Evolutionary conservation across 805 yeast species (phyloP).

Genomic region (Wickerhamomyces strasburgensis): DNA sequence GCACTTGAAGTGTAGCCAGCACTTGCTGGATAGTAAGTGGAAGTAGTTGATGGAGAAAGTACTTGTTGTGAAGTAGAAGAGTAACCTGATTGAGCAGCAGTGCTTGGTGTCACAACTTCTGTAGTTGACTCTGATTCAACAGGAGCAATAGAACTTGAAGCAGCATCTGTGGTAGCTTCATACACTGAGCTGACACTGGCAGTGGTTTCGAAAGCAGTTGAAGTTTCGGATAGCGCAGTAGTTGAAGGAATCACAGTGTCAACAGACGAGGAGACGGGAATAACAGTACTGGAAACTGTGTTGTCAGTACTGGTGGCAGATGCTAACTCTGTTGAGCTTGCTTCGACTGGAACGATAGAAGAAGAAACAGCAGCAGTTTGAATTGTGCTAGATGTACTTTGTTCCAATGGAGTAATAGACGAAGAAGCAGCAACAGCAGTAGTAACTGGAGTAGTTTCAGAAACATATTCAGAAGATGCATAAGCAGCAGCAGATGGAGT

Average conservation of each 20-base stretch:
- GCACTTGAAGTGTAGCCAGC: not conserved
- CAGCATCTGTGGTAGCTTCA: constrained; percentile 1
- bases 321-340: not conserved
- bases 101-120: not conserved
- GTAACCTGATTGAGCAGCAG: not conserved
- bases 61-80: not conserved
- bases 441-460: constrained; percentile 1
- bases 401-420: not conserved
- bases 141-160: constrained; percentile 2
- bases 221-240: too few relatives aligned
- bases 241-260: too few relatives aligned
- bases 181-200: not conserved
- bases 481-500: too few relatives aligned
- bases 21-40: not conserved
- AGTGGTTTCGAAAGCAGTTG: not conserved
- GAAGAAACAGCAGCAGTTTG: not conserved
- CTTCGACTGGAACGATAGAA: not conserved
- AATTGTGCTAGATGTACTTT: not conserved
- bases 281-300: too few relatives aligned
- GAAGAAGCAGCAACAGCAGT: not conserved
- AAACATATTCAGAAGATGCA: not conserved
- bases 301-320: too few relatives aligned
- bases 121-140: not conserved
- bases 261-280: too few relatives aligned
- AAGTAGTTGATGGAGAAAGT: constrained; percentile 1